phyloP scores from a whole-genome alignment of 176 grass and related monocot species.

The Aegilops speltoides region DNA sequence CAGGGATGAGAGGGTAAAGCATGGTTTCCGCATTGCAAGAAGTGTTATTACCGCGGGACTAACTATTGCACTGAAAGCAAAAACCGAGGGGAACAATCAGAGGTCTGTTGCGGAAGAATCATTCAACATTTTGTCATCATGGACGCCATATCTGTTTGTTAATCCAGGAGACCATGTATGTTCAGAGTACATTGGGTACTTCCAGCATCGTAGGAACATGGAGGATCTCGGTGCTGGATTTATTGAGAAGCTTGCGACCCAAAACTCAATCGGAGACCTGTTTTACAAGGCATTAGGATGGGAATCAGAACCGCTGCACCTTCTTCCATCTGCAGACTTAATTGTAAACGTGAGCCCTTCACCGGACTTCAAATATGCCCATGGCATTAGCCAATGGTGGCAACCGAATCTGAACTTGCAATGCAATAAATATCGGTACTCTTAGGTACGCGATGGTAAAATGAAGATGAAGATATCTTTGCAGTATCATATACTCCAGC shows the following conservation, averaged over 20 bases:
- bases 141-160: slow-evolving; percentile 76
- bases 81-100: slow-evolving; percentile 37
- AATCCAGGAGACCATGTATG: slow-evolving; percentile 87
- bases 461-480: background rate
- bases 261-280: slow-evolving; percentile 75
- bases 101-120: slow-evolving; percentile 60
- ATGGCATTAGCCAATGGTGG: slow-evolving; percentile 97
- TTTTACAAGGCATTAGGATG: slow-evolving; percentile 75
- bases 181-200: slow-evolving; percentile 95
- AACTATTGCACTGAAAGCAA: slow-evolving; percentile 66
- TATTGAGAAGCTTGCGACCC: slow-evolving; percentile 85
- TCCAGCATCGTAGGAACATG: slow-evolving; percentile 88
- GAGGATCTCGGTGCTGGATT: slow-evolving; percentile 81
- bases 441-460: slow-evolving; percentile 21
- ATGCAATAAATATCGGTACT: slow-evolving; percentile 62
- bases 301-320: slow-evolving; percentile 88
- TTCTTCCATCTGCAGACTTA: slow-evolving; percentile 90
- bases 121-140: slow-evolving; percentile 68
- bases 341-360: slow-evolving; percentile 65
- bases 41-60: slow-evolving; percentile 84
- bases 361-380: slow-evolving; percentile 72
- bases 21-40: slow-evolving; percentile 77
- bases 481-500: background rate
- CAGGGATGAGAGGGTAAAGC: slow-evolving; percentile 73
- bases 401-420: slow-evolving; percentile 59